Evolutionary conservation across 345 rosid genomes (phyloP), one percentile per base, ranked within the genome.

Genomic region (Camelina laxa): DNA sequence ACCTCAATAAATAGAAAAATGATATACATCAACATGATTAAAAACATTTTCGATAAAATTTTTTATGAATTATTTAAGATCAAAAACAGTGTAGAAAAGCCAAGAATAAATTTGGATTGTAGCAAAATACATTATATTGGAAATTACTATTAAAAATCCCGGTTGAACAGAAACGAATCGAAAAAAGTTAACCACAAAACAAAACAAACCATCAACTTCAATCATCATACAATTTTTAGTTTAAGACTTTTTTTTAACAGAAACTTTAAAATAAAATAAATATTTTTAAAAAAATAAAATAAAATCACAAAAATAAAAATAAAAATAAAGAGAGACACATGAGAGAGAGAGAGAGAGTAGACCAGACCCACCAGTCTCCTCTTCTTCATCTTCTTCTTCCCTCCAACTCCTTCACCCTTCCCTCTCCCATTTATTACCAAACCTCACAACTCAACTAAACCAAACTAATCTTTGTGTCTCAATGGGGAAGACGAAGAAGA

Each of bases 401-500:
- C 81, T 78, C 81, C 81, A 72, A 65, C 58, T 59, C 33, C 50
- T 45, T 30, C 7, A 6, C 35, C 36, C 36, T 33, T 33, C 30
- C 59, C 9, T 10, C 33, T 65, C 39, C 79, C 75, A 73, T 74
- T 79, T 60, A 67, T 67, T 57, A 13, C 69, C 0, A 53, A 49
- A 47, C 36, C 7, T 7, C 35, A 36, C 47, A 44, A 19, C 70
- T n/a, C 9, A 38, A 15, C 13, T 19, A 38, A 38, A 16, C 12
- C 17, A 10, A 19, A 48, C n/a, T 2, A 56, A 45, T 27, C 30
- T 27, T 27, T 27, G 30, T 27, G 47, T 22, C 9, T 8, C 36
- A 67, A 77, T 71, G 76, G 69, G 62, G 70, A 78, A 72, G 70
- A 72, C 9, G 69, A 85, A 83, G 76, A 72, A 13, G 74, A 84